Conservation (phyloP, 2,329 filamentous ascomycete genomes). For the Hypoxylon sp. region DNA sequence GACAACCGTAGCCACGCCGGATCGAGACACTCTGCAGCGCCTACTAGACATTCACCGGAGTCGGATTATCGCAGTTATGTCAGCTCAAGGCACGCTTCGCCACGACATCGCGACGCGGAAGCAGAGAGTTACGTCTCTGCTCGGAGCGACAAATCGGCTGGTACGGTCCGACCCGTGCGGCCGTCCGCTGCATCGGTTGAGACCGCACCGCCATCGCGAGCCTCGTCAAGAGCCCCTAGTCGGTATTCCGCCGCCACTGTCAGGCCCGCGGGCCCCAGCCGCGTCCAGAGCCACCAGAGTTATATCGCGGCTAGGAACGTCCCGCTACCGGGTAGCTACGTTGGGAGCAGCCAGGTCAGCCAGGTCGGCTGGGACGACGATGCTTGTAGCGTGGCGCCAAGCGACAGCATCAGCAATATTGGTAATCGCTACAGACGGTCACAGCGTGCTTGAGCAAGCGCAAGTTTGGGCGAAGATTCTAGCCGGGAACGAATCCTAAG, state of each 20-base stretch:
- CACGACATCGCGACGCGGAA: constrained; percentile 52
- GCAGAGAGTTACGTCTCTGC: constrained; percentile 61
- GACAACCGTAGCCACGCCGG: constrained; percentile 36
- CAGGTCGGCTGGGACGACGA: constrained; percentile 61
- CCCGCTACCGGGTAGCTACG: constrained; percentile 57
- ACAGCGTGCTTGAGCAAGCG: constrained; percentile 22
- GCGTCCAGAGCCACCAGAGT: constrained; percentile 40
- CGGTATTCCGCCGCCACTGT: constrained; percentile 26
- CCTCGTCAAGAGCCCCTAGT: constrained; percentile 25
- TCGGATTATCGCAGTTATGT: constrained; percentile 48
- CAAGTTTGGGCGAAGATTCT: not conserved
- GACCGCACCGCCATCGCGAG: constrained; percentile 45
- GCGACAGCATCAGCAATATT: constrained; percentile 73
- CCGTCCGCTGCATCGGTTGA: constrained; percentile 55
- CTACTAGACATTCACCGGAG: constrained; percentile 31
- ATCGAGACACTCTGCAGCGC: constrained; percentile 14
- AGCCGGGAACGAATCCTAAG: not conserved
- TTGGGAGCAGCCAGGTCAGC: constrained; percentile 58
- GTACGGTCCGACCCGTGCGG: constrained; percentile 50
- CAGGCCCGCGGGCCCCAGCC: constrained; percentile 2
- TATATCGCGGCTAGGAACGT: constrained; percentile 53
- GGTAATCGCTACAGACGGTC: constrained; percentile 56
- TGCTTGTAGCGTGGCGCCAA: constrained; percentile 66
- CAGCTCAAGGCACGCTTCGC: constrained; percentile 40
- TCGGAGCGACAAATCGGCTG: constrained; percentile 55